Evolutionary conservation across 345 rosid genomes (phyloP).

Genomic region (Leavenworthia alabamica): DNA sequence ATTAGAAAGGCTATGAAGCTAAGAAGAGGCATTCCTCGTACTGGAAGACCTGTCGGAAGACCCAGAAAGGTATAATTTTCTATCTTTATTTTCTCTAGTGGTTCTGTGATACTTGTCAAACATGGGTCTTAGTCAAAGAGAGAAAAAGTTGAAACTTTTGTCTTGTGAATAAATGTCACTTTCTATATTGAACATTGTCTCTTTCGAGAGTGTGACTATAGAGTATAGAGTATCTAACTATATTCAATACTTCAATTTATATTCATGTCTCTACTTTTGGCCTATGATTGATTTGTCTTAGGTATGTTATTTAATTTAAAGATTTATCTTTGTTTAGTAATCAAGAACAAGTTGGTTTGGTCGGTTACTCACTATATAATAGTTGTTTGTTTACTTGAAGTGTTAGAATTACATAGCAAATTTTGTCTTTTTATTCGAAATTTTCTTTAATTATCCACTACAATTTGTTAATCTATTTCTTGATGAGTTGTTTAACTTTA

Average conservation of each 20-base stretch:
- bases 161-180: slow-evolving; percentile 24
- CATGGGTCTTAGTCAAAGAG: slow-evolving; percentile 1
- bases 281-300: background rate
- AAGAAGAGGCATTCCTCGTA: slow-evolving; percentile 9
- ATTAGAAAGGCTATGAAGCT: slow-evolving; percentile 30
- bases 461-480: background rate
- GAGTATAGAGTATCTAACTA: slow-evolving; percentile 8
- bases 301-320: slow-evolving; percentile 4
- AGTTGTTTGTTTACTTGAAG: background rate
- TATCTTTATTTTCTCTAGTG: background rate
- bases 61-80: slow-evolving; percentile 61
- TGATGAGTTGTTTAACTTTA: background rate
- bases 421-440: background rate
- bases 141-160: slow-evolving; percentile 17
- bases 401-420: background rate
- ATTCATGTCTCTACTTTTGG: slow-evolving; percentile 18
- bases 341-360: slow-evolving; percentile 16
- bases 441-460: background rate
- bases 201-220: slow-evolving; percentile 12
- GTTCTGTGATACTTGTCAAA: background rate
- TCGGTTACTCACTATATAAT: slow-evolving; percentile 9
- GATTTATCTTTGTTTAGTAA: slow-evolving; percentile 15
- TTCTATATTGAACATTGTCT: slow-evolving; percentile 25
- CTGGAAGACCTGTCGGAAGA: slow-evolving; percentile 55
- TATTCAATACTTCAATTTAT: slow-evolving; percentile 1